Evolutionary conservation across 768 basidiomycete species (phyloP), one percentile per base, ranked within the genome.

Genomic region (Boletus tomentosulus): DNA sequence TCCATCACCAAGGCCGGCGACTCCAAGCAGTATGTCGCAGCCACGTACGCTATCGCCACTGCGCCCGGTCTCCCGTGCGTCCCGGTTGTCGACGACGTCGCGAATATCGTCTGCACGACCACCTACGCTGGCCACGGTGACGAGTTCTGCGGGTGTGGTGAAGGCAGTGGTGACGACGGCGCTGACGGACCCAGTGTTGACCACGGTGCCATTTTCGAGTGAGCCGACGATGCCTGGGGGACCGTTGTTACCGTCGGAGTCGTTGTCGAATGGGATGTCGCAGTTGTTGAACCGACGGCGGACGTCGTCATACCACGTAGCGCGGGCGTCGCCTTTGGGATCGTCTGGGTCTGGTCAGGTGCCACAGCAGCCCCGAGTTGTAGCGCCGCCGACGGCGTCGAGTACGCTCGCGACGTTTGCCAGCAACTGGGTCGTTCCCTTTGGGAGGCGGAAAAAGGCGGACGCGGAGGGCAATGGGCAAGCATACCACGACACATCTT

Each of bases 161-260:
- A 89, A 89, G 66, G 84, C 83, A 0, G 77, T 78, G 19, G 77
- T 87, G 4, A 87, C 88, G 7, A 88, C 81, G 3, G 87, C 86
- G 6, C 59, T 87, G 33, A 79, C 82, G 27, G 87, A 84, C 25
- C 77, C 78, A 46, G 71, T 77, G 7, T 59, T 79, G 12, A 74
- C 77, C 8, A 73, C 80, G 1, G 72, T 76, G 3, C 72, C 80
- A 0, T 75, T 79, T 24, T 57, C 66, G 6, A 57, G 51, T 12
- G 67, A 71, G 13, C 16, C 57, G 11, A 54, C 60, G 6, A 46
- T 55, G 34, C 62, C 63, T 62, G 73, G 74, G 3, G 65, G 71
- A 13, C 77, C 80, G 10, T 81, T 85, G 3, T 84, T 84, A 2
- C 82, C 85, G 0, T 79, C 46, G 12, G 86, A 77, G 43, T 83